phyloP scores from a whole-genome alignment of 805 yeast genomes.

The Pichia heedii region DNA sequence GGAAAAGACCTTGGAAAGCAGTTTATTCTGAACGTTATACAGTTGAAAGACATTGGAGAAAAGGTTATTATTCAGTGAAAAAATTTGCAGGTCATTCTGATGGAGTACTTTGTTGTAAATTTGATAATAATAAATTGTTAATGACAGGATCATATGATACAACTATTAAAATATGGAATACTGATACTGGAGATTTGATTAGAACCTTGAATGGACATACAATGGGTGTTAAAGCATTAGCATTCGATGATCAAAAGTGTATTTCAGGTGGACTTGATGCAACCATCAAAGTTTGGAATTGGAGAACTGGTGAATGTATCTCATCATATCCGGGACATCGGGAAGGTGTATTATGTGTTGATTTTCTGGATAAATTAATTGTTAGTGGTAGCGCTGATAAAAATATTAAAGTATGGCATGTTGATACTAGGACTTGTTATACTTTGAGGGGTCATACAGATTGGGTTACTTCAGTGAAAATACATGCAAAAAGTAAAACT shows the following conservation, averaged over 20 bases:
- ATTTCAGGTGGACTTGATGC: conserved; percentile 89
- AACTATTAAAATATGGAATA: conserved; percentile 88
- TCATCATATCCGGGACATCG: conserved; percentile 91
- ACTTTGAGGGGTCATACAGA: conserved; percentile 90
- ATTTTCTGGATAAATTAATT: conserved; percentile 68
- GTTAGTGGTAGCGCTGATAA: conserved; percentile 92
- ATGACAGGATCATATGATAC: conserved; percentile 93
- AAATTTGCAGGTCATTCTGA: conserved; percentile 76
- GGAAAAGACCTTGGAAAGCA: conserved; percentile 87
- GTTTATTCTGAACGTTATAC: conserved; percentile 86
- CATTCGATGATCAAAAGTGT: conserved; percentile 80
- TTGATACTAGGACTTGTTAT: conserved; percentile 84
- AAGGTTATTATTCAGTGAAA: conserved; percentile 57
- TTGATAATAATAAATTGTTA: conserved; percentile 61
- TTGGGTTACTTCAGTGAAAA: conserved; percentile 84
- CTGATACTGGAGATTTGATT: conserved; percentile 65
- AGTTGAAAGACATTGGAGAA: conserved; percentile 93
- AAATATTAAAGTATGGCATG: conserved; percentile 94
- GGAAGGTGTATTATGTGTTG: conserved; percentile 77
- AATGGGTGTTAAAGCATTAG: conserved; percentile 76
- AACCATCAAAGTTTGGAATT: conserved; percentile 93
- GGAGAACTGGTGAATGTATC: conserved; percentile 87
- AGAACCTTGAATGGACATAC: conserved; percentile 82
- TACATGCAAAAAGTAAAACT: conserved; percentile 70
- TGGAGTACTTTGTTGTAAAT: conserved; percentile 83